Conservation (phyloP, 1,284 basidiomycete genomes). For the Ceratobasidium papillatum region DNA sequence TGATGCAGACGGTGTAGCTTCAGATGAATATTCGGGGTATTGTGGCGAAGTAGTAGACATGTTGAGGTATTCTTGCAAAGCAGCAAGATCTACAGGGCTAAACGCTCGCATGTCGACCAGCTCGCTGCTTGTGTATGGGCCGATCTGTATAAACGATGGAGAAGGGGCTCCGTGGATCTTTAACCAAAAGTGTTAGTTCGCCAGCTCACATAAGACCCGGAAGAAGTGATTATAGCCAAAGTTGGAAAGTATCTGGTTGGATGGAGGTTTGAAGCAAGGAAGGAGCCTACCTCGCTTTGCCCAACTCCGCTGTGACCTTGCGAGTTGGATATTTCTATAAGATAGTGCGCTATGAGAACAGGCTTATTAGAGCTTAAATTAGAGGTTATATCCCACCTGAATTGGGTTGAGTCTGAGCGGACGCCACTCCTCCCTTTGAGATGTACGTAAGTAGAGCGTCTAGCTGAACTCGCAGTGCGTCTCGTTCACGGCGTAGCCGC, state of each 20-base stretch:
- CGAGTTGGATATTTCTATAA: neutral
- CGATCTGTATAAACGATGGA: neutral
- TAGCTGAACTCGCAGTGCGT: slow-evolving; percentile 20
- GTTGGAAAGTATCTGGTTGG: too few relatives aligned
- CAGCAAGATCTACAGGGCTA: neutral
- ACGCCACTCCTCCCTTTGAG: neutral
- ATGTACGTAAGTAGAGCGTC: slow-evolving; percentile 14
- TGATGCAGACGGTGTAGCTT: neutral
- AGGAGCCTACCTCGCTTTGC: neutral
- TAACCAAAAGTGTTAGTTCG: too few relatives aligned
- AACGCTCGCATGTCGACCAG: neutral
- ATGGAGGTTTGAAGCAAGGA: neutral
- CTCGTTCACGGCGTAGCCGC: slow-evolving; percentile 18
- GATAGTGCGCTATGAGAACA: too few relatives aligned
- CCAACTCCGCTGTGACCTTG: neutral
- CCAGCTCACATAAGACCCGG: too few relatives aligned
- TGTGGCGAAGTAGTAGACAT: neutral
- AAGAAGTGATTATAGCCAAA: too few relatives aligned
- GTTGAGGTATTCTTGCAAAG: slow-evolving; percentile 4
- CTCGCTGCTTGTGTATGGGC: neutral
- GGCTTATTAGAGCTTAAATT: too few relatives aligned
- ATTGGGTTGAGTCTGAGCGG: neutral
- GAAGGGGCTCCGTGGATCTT: neutral
- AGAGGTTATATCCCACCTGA: neutral
- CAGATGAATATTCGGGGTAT: neutral